Evolutionary conservation across 169 alveolate species (phyloP).

Genomic region (Babesia ovis): DNA sequence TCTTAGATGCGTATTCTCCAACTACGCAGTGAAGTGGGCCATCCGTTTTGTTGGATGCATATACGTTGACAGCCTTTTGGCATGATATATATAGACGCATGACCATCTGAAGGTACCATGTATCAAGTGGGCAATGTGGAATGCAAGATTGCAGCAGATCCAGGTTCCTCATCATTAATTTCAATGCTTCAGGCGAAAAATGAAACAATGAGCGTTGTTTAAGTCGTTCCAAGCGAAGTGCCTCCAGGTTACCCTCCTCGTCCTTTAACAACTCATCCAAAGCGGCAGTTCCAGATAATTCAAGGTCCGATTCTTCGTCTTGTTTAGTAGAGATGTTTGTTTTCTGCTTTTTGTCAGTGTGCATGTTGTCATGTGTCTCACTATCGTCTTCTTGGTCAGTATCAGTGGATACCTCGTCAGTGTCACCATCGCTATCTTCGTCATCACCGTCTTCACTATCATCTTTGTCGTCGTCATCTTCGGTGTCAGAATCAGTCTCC

Average conservation of each 20-base stretch:
- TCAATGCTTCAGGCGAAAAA: constrained; percentile 24
- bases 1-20: constrained; percentile 7
- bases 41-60: background rate
- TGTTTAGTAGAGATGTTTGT: background rate
- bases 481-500: constrained; percentile 7
- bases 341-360: background rate
- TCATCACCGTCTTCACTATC: constrained; percentile 18
- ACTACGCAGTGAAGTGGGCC: background rate
- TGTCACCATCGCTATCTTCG: constrained; percentile 20
- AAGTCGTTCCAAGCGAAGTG: constrained; percentile 22
- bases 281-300: constrained; percentile 14
- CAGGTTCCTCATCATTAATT: constrained; percentile 14
- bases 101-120: constrained; percentile 10
- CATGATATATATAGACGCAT: constrained; percentile 8
- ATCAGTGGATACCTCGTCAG: background rate
- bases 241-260: constrained; percentile 28
- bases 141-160: constrained; percentile 37
- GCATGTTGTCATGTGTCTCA: constrained; percentile 7
- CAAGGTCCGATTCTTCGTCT: constrained; percentile 41
- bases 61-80: background rate
- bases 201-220: background rate
- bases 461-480: constrained; percentile 8
- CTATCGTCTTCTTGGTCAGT: constrained; percentile 7
- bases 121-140: background rate
- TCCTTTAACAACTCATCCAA: constrained; percentile 33